Conservation (phyloP, 768 basidiomycete species). For the Asterophora parasitica region DNA sequence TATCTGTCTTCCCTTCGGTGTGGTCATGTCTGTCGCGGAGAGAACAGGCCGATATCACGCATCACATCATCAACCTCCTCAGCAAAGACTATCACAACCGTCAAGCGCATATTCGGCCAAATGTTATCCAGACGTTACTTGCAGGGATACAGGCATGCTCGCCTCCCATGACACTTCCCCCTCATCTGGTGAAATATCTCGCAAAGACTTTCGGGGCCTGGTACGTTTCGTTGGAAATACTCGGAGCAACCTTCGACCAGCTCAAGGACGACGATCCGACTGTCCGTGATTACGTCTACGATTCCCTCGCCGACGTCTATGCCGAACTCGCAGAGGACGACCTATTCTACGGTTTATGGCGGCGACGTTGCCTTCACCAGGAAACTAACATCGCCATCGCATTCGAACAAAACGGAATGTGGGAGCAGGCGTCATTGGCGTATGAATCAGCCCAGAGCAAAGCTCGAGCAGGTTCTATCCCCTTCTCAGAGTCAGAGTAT, state of each 20-base stretch:
- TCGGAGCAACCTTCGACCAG: conserved; percentile 74
- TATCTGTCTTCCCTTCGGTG: conserved; percentile 77
- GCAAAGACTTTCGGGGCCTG: conserved; percentile 96
- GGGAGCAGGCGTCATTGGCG: conserved; percentile 83
- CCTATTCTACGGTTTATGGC: conserved; percentile 94
- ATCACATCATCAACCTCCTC: conserved; percentile 84
- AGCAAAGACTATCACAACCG: conserved; percentile 92
- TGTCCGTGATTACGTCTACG: conserved; percentile 78
- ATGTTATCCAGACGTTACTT: conserved; percentile 88
- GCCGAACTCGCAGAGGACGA: conserved; percentile 96
- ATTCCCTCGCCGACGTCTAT: conserved; percentile 92
- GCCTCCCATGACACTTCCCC: conserved; percentile 85
- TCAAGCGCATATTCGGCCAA: conserved; percentile 85
- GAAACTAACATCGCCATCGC: conserved; percentile 88
- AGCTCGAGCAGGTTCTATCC: conserved; percentile 73
- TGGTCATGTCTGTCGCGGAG: conserved; percentile 84
- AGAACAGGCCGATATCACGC: conserved; percentile 85
- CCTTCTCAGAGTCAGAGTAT: conserved; percentile 94
- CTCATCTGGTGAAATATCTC: conserved; percentile 92
- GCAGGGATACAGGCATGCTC: conserved; percentile 79
- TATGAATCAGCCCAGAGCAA: conserved; percentile 91
- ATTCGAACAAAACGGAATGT: conserved; percentile 96
- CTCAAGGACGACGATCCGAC: conserved; percentile 76
- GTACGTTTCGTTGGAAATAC: conserved; percentile 85
- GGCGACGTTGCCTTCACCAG: conserved; percentile 78